Evolutionary conservation across 2,329 filamentous ascomycete species (phyloP), one percentile per base, ranked within the genome.

Genomic region (Microascus cirrosus): DNA sequence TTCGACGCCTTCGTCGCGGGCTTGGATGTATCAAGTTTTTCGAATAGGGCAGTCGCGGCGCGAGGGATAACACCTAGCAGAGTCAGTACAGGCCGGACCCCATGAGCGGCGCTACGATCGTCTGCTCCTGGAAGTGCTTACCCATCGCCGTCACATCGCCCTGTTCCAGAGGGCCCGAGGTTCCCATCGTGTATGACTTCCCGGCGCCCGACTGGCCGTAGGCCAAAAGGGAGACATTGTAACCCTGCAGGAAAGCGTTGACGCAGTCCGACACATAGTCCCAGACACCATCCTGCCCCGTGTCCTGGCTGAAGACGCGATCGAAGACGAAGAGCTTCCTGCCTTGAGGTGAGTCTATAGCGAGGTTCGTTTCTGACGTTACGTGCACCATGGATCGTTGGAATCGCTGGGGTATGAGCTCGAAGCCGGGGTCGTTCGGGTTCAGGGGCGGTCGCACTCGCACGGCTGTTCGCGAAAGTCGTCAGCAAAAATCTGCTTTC

Each of bases 141-240:
- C 90, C 91, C 88, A 93, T 94, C 34, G 83, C 72, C 8, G 86
- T 81, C 34, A 78, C 63, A 65, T 93, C 80, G 28, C 76, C 78
- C 67, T 95, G 87, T 66, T 96, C 92, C 24, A 72, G 72, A 1
- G 92, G 90, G 4, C 91, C 91, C 0, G 93, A 91, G 0, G 94
- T 99, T 59, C 94, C 94, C 94, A 99, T 99, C 0, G 94, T 99
- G 69, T 95, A 97, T 2, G 93, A 97, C 74, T 99, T 99, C 65
- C 94, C 94, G 12, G 94, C 91, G 59, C 94, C 94, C 32, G 94
- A 99, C 76, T 99, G 94, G 63, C 94, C 94, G 67, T 99, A 99
- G 54, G 94, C 94, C 65, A 99, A 77, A 55, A 99, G 84, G 3
- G 94, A 99, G 59, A 99, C 94, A 82, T 99, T 99, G 81, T 97